Evolutionary conservation across 2,329 filamentous ascomycete species (phyloP), one percentile per base, ranked within the genome.

Genomic region (Monosporascus ibericus): DNA sequence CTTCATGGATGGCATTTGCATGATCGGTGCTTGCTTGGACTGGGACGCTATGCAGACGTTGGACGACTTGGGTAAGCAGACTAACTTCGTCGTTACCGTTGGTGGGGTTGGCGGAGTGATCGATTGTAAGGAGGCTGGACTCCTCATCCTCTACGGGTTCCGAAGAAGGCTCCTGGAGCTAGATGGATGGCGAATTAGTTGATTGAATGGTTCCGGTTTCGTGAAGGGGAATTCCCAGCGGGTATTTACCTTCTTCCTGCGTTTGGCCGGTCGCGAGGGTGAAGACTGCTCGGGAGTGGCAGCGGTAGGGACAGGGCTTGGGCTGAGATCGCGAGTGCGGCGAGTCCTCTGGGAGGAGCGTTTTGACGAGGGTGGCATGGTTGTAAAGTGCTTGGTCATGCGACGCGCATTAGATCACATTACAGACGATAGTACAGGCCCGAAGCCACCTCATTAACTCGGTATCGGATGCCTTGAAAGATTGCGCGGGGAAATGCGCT

Each of bases 21-120:
- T 86, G 80, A 51, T 86, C 81, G 57, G 75, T 77, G 66, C 77
- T 80, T 40, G 81, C 84, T 59, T 85, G 79, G 1, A 85, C 80
- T 2, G 71, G 66, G 44, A 75, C 66, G n/a, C 59, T 60, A 42
- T 69, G 60, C 37, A 82, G 70, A 53, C 78, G 75, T 58, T 81
- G 78, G 14, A 77, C 75, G 55, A 84, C 75, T 54, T 78, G 78
- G 24, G 77, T 74, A 25, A 84, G 75, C n/a, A 82, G 65, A 57
- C 78, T 74, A 56, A 82, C 79, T 53, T 82, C 77, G 37, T 81
- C 78, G 55, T 70, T 72, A 53, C 72, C 61, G 49, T 65, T 61
- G 40, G 64, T 61, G 30, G 72, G 61, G 46, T 67, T 65, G 49
- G 61, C 58, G 22, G 70, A 67, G 57, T 68, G 69, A 53, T 76